phyloP scores from a whole-genome alignment of 805 yeast genomes.

The Saccharomycopsis babjevae region DNA sequence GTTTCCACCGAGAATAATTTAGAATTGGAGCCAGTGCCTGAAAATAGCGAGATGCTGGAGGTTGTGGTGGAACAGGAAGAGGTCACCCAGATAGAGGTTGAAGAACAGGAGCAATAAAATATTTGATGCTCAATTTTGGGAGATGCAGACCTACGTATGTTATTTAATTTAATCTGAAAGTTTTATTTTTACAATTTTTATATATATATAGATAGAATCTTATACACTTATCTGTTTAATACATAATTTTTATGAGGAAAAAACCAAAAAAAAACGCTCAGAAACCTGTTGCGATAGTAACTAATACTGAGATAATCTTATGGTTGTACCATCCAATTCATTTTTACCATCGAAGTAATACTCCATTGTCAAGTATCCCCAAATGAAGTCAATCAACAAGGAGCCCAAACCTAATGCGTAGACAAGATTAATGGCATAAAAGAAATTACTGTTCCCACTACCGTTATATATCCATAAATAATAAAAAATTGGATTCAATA shows the following conservation, averaged over 20 bases:
- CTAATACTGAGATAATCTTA: slow-evolving; percentile 43
- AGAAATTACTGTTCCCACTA: slow-evolving; percentile 92
- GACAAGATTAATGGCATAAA: slow-evolving; percentile 84
- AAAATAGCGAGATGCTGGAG: slow-evolving; percentile 1
- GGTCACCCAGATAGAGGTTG: slow-evolving; percentile 8
- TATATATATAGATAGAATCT: too few species aligned
- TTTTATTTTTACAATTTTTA: neutral
- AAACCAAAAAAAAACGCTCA: neutral
- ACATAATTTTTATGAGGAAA: too few species aligned
- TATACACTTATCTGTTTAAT: too few species aligned
- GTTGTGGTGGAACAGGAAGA: neutral
- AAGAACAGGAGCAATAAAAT: neutral
- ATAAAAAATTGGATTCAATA: slow-evolving; percentile 80
- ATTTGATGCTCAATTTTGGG: neutral
- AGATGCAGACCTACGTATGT: too few species aligned
- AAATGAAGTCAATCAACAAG: slow-evolving; percentile 62
- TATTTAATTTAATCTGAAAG: neutral
- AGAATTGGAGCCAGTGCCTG: neutral
- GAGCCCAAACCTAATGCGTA: slow-evolving; percentile 63
- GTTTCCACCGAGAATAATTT: neutral
- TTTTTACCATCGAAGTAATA: slow-evolving; percentile 37
- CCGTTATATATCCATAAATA: slow-evolving; percentile 91
- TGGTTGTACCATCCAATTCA: slow-evolving; percentile 23
- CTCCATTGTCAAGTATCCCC: slow-evolving; percentile 69
- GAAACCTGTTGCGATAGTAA: too few species aligned